Conservation (phyloP, 306 rosid species). For the Rubus parviflorus region DNA sequence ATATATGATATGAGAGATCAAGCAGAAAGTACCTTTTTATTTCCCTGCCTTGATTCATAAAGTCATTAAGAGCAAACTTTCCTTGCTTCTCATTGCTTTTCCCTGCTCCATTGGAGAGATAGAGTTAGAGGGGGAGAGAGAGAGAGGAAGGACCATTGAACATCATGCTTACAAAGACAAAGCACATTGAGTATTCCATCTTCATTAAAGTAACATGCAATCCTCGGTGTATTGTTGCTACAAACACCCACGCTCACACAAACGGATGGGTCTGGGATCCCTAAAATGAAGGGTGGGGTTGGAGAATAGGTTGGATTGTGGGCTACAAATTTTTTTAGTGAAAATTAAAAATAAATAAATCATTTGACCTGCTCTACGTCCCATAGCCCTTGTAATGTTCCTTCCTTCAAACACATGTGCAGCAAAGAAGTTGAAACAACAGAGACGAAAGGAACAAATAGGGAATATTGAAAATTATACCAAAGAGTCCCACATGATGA, state of each 20-base stretch:
- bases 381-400: not conserved
- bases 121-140: not conserved
- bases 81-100: slow-evolving; percentile 40
- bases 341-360: not conserved
- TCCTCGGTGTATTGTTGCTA: not conserved
- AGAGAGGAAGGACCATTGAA: not conserved
- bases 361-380: not conserved
- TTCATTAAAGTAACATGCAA: not conserved
- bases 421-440: not conserved
- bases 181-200: not conserved
- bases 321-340: not conserved
- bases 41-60: slow-evolving; percentile 44
- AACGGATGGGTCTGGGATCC: not conserved
- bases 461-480: not conserved
- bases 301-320: not conserved
- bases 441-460: not conserved
- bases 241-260: not conserved
- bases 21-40: slow-evolving; percentile 54
- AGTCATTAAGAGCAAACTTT: slow-evolving; percentile 29
- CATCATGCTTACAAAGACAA: not conserved
- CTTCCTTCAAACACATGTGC: not conserved
- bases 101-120: slow-evolving; percentile 42
- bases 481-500: not conserved
- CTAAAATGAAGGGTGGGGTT: not conserved
- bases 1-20: slow-evolving; percentile 15